Percentiles rank a stretch among this genome's conserved stretches.
Conservation (phyloP, 441 rosid species). For the Lepidium campestre region DNA sequence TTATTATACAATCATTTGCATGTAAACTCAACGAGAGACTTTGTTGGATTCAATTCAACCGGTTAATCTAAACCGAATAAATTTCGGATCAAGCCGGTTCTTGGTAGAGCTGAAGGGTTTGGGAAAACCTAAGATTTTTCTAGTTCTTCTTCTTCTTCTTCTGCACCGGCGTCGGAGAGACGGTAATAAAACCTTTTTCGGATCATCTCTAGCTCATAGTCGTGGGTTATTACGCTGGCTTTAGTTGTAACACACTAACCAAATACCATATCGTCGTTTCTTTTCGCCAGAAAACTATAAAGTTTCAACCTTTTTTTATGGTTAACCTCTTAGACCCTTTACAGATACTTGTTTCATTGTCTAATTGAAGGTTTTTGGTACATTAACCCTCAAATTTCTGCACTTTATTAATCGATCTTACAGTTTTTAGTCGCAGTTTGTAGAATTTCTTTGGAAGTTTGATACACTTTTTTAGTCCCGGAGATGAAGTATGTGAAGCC, state of each 20-base stretch:
- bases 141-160: neutral
- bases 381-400: neutral
- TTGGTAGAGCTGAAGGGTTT: neutral
- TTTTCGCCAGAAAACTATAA: neutral
- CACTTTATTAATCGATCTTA: neutral
- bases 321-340: neutral
- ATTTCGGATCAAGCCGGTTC: neutral
- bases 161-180: neutral
- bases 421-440: neutral
- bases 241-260: neutral
- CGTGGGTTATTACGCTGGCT: neutral
- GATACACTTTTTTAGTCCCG: neutral
- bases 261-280: neutral
- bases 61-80: neutral
- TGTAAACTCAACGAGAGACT: neutral
- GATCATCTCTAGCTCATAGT: neutral
- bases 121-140: neutral
- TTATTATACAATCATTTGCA: neutral
- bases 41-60: neutral
- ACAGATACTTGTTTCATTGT: neutral
- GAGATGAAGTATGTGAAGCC: conserved; percentile 77
- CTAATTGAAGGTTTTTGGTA: neutral
- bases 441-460: neutral
- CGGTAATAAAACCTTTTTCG: neutral
- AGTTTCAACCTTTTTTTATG: neutral